Conservation (phyloP, 352 stramenopile species). For the Globisporangium apiculatum region DNA sequence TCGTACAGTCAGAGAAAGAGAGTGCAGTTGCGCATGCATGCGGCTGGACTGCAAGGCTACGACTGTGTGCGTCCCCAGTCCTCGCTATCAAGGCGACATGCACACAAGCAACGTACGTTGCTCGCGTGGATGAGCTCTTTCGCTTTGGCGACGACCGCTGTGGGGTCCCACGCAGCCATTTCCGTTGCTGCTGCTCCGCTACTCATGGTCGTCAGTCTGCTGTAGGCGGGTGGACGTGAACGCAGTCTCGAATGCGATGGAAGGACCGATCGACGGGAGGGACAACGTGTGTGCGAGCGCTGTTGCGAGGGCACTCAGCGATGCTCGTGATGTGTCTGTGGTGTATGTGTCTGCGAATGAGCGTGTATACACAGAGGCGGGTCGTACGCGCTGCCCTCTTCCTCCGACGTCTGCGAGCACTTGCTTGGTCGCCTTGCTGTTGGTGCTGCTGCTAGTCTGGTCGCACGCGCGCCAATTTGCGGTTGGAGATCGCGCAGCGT, state of each 20-base stretch:
- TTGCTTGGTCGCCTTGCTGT: too few species aligned
- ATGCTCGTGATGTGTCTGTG: too few species aligned
- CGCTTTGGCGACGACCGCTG: slow-evolving; percentile 41
- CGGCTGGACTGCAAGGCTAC: neutral
- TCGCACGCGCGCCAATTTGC: too few species aligned
- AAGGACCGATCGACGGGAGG: neutral
- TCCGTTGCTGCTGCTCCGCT: slow-evolving; percentile 13
- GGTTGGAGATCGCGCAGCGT: too few species aligned
- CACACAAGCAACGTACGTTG: slow-evolving; percentile 45
- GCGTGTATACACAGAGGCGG: too few species aligned
- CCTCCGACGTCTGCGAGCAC: too few species aligned
- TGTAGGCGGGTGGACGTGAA: neutral
- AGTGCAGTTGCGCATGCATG: neutral
- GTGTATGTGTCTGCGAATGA: too few species aligned
- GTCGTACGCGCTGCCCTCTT: too few species aligned
- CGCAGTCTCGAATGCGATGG: neutral
- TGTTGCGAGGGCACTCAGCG: too few species aligned
- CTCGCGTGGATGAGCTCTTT: slow-evolving; percentile 67
- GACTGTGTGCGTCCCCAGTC: neutral
- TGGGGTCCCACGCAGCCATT: slow-evolving; percentile 35
- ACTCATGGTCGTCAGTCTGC: neutral
- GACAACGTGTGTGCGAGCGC: too few species aligned
- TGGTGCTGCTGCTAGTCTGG: too few species aligned
- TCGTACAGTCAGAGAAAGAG: neutral
- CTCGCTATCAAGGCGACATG: neutral